These are phyloP conservation scores for Calendula officinalis DNA, from an alignment of 129 eudicot species.

Conservation along the genomic window DNA sequence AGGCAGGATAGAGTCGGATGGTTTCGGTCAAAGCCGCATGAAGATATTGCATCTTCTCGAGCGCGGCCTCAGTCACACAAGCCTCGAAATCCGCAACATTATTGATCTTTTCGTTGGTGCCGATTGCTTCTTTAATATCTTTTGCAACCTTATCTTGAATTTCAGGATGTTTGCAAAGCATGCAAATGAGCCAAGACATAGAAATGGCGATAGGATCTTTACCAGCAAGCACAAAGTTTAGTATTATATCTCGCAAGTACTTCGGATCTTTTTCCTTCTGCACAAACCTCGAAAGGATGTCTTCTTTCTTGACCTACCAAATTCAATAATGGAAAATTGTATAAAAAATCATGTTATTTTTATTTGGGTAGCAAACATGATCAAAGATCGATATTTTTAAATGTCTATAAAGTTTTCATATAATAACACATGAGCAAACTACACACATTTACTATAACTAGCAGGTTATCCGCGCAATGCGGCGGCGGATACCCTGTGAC, in stretches of 20 bases:
- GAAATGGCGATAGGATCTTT: slow-evolving; percentile 60
- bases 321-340: too few relatives aligned
- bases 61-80: slow-evolving; percentile 39
- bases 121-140: slow-evolving; percentile 37
- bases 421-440: too few relatives aligned
- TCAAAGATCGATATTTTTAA: too few relatives aligned
- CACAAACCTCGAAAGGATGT: slow-evolving; percentile 49
- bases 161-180: slow-evolving; percentile 4
- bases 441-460: too few relatives aligned
- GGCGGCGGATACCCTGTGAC: too few relatives aligned
- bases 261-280: slow-evolving; percentile 34
- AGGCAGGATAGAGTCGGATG: slow-evolving; percentile 41
- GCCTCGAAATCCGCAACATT: slow-evolving; percentile 32
- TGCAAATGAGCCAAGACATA: slow-evolving; percentile 40
- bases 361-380: too few relatives aligned
- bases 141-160: not conserved
- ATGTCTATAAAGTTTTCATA: too few relatives aligned
- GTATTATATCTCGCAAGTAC: slow-evolving; percentile 49
- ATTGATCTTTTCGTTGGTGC: not conserved
- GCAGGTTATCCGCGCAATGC: too few relatives aligned
- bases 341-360: too few relatives aligned
- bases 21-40: slow-evolving; percentile 35
- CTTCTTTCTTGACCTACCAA: slow-evolving; percentile 30
- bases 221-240: slow-evolving; percentile 53
- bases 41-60: slow-evolving; percentile 16